Evolutionary conservation across 768 basidiomycete species (phyloP).

Genomic region (Rhizopogon vesiculosus): DNA sequence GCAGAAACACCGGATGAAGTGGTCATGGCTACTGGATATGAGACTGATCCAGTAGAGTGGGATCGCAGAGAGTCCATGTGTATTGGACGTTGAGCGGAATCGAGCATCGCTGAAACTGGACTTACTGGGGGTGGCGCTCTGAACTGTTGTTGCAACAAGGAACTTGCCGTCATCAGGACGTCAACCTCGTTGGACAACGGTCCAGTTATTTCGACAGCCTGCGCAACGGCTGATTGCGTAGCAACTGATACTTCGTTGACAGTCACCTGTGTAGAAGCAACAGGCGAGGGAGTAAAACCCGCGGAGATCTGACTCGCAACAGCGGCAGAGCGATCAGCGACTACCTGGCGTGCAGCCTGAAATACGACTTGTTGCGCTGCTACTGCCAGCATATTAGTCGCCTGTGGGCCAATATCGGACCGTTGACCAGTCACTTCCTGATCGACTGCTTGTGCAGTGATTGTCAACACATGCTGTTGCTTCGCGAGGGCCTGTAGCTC

Average conservation of each 20-base stretch:
- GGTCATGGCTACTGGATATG: slow-evolving; percentile 21
- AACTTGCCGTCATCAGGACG: slow-evolving; percentile 67
- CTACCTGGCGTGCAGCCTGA: slow-evolving; percentile 63
- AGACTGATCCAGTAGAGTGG: slow-evolving; percentile 30
- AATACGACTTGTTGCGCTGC: slow-evolving; percentile 81
- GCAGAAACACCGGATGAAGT: slow-evolving; percentile 10
- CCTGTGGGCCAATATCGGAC: slow-evolving; percentile 42
- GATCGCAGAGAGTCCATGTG: slow-evolving; percentile 27
- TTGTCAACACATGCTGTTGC: slow-evolving; percentile 74
- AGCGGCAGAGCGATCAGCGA: slow-evolving; percentile 44
- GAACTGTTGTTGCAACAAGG: slow-evolving; percentile 43
- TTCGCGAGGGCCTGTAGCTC: slow-evolving; percentile 69
- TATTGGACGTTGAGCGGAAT: slow-evolving; percentile 21
- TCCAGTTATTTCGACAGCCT: slow-evolving; percentile 75
- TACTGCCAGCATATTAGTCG: slow-evolving; percentile 54
- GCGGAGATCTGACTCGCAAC: slow-evolving; percentile 36
- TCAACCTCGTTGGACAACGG: slow-evolving; percentile 74
- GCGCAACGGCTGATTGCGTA: slow-evolving; percentile 76
- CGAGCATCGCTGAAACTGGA: slow-evolving; percentile 18
- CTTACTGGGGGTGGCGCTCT: slow-evolving; percentile 19
- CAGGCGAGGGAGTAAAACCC: slow-evolving; percentile 29
- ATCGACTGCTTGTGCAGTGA: slow-evolving; percentile 73
- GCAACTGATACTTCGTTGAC: slow-evolving; percentile 55
- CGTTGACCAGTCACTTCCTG: slow-evolving; percentile 51
- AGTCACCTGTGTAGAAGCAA: slow-evolving; percentile 38